phyloP scores from a whole-genome alignment of 2,329 filamentous ascomycete genomes.

The Arachnopeziza araneosa region DNA sequence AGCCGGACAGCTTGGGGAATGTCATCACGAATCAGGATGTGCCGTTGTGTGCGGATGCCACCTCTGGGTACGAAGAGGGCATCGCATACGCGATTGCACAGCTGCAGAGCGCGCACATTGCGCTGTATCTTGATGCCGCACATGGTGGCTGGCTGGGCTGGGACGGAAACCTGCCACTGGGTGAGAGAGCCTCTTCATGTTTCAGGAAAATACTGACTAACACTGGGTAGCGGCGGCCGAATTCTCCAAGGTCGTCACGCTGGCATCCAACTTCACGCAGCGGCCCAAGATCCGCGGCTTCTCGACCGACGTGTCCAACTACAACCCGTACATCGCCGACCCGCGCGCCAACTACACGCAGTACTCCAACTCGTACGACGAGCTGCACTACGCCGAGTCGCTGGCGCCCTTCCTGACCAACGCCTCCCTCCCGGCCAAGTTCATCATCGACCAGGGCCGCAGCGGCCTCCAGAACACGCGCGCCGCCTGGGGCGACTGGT shows the following conservation, averaged over 20 bases:
- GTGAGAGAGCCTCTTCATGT: constrained; percentile 17
- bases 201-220: neutral
- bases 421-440: constrained; percentile 36
- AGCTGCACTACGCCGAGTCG: constrained; percentile 36
- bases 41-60: constrained; percentile 34
- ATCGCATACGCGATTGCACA: constrained; percentile 37
- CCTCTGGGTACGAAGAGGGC: constrained; percentile 36
- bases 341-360: constrained; percentile 38
- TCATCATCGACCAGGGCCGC: constrained; percentile 42
- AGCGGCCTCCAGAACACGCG: constrained; percentile 34
- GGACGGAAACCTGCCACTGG: constrained; percentile 34
- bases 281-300: constrained; percentile 33
- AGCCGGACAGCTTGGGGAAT: constrained; percentile 41
- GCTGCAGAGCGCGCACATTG: constrained; percentile 35
- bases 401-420: constrained; percentile 35
- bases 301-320: constrained; percentile 42
- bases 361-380: constrained; percentile 36
- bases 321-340: constrained; percentile 36
- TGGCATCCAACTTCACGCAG: constrained; percentile 25
- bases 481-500: constrained; percentile 40
- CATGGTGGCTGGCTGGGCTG: constrained; percentile 41
- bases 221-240: constrained; percentile 32
- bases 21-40: constrained; percentile 36
- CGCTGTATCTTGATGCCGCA: constrained; percentile 38
- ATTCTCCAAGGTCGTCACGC: constrained; percentile 35